These are phyloP conservation scores for Magnaporthiopsis incrustans DNA, from an alignment of 2,329 filamentous ascomycete species.

Conservation along the genomic window DNA sequence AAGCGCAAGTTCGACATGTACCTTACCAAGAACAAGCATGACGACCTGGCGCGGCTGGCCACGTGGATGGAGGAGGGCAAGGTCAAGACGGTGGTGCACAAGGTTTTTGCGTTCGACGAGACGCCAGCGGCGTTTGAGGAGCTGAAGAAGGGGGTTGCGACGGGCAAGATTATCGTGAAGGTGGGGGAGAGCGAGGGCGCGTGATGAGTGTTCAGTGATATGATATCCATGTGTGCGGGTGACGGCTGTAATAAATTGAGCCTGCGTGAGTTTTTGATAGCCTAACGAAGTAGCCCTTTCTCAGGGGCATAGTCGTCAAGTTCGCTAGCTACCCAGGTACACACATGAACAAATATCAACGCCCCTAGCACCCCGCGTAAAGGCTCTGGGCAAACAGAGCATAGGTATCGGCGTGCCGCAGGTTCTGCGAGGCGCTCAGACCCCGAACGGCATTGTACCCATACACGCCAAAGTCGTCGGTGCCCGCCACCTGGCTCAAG, in stretches of 20 bases:
- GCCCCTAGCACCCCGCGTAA: conserved; percentile 4
- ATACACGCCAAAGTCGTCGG: conserved; percentile 52
- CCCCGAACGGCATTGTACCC: conserved; percentile 40
- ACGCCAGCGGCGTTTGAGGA: conserved; percentile 17
- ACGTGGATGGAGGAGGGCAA: conserved; percentile 20
- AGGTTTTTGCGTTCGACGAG: conserved; percentile 14
- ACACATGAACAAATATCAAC: too few relatives aligned
- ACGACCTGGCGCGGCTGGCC: conserved; percentile 12
- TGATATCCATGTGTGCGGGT: too few relatives aligned
- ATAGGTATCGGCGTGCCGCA: conserved; percentile 58
- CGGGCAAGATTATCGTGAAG: conserved; percentile 20
- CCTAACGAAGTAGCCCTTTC: too few relatives aligned
- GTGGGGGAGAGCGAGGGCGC: conserved; percentile 1
- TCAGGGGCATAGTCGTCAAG: too few relatives aligned
- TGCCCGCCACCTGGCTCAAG: conserved; percentile 47
- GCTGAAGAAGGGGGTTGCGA: conserved; percentile 13
- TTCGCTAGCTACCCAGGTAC: too few relatives aligned
- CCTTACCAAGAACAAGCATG: conserved; percentile 9
- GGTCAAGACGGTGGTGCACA: conserved; percentile 16
- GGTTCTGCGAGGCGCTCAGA: conserved; percentile 39
- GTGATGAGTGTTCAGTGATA: too few relatives aligned
- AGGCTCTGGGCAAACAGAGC: conserved; percentile 26
- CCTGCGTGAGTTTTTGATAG: too few relatives aligned
- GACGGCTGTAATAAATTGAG: neutral
- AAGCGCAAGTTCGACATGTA: conserved; percentile 10